Conservation (phyloP, 768 basidiomycete genomes). For the Mycena crocata region DNA sequence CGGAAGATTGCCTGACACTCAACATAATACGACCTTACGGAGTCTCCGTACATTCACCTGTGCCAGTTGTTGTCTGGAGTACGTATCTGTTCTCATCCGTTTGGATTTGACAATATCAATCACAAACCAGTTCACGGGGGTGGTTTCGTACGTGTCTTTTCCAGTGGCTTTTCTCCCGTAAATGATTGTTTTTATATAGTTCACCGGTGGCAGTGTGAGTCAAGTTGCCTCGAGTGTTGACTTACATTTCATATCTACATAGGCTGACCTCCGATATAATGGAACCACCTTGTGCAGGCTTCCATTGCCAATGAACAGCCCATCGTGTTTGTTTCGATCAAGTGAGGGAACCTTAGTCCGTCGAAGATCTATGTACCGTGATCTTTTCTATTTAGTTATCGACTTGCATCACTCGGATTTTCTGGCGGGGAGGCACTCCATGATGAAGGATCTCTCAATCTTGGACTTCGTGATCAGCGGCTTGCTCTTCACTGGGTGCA, state of each 20-base stretch:
- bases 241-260: no score
- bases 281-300: constrained; percentile 35
- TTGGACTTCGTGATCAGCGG: constrained; percentile 50
- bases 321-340: constrained; percentile 29
- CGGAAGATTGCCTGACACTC: constrained; percentile 46
- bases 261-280: constrained; percentile 47
- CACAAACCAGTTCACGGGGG: constrained; percentile 24
- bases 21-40: constrained; percentile 46
- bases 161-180: background rate
- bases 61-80: constrained; percentile 47
- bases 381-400: constrained; percentile 27
- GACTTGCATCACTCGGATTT: constrained; percentile 38
- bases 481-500: constrained; percentile 49
- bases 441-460: constrained; percentile 46
- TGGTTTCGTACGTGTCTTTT: constrained; percentile 12
- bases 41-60: constrained; percentile 38
- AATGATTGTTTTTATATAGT: constrained; percentile 14
- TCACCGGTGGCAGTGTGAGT: constrained; percentile 29
- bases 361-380: background rate
- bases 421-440: constrained; percentile 39
- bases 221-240: no score
- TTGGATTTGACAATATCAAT: constrained; percentile 27
- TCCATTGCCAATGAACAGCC: constrained; percentile 22
- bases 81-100: background rate
- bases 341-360: background rate